Evolutionary conservation across 805 yeast species (phyloP), one percentile per base, ranked within the genome.

Genomic region (Saturnispora dispora): DNA sequence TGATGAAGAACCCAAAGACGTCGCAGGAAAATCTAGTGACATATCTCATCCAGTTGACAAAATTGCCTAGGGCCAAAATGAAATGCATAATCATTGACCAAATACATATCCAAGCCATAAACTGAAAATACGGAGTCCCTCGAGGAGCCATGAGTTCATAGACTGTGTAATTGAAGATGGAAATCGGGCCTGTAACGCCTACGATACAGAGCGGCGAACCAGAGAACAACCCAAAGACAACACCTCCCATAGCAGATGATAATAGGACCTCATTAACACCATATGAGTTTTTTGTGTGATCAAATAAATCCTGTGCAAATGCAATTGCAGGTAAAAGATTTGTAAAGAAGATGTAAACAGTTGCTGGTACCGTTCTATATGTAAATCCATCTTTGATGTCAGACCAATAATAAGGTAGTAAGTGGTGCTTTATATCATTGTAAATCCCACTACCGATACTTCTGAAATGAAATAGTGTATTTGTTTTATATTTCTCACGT

Each of bases 271-370:
- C 99, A 62, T 91, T 93, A 4, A 93, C 85, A 3, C 99, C 99
- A 60, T 88, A 91, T 11, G 90, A 76, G 57, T 85, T 81, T 46
- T 85, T 69, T 0, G 99, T 91, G 55, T 88, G 82, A 65, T 90
- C 96, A 66, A 89, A 90, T 96, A 91, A 85, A 63, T 91, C 98
- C 62, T 88, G 96, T 0, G 97, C 95, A 73, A 91, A 91, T 0
- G 98, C 96, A 41, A 91, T 76, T 0, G 97, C 97, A 2, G 98
- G 98, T 37, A 91, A 72, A 44, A 91, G 63, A 64, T 93, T 91
- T 42, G 96, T 89, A 73, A 93, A 89, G 66, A 85, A 91, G 13
- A 93, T 85, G 63, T 78, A 88, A 1, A 85, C 69, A 0, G 88
- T 82, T 0, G 96, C 73, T 0, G 99, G 99, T 1, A 91, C 71